Conservation (phyloP, 768 basidiomycete genomes). For the Suillus placidus region DNA sequence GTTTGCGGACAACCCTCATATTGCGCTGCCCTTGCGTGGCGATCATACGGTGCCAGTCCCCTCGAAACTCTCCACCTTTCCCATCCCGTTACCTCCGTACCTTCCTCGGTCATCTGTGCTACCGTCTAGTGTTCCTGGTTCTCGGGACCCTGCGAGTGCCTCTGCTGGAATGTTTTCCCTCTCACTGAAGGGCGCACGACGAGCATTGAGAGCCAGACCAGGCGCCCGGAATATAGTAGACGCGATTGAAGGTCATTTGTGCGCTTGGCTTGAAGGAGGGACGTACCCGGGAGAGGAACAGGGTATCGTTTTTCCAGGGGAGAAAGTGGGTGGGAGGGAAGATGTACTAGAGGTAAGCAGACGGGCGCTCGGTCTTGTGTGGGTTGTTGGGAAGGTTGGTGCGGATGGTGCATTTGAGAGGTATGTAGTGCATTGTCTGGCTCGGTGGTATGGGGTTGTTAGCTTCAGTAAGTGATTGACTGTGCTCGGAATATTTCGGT, state of each 20-base stretch:
- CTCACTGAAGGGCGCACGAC: constrained; percentile 74
- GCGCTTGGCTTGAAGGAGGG: constrained; percentile 65
- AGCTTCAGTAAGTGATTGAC: constrained; percentile 67
- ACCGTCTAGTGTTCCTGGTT: constrained; percentile 46
- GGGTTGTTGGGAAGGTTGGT: constrained; percentile 50
- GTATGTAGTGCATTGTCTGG: constrained; percentile 82
- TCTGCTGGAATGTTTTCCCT: constrained; percentile 78
- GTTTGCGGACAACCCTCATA: constrained; percentile 74
- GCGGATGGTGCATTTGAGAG: constrained; percentile 70
- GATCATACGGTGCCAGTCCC: constrained; percentile 56
- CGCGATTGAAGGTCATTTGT: constrained; percentile 68
- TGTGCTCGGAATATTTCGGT: not conserved
- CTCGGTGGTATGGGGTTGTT: constrained; percentile 76
- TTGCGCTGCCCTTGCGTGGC: constrained; percentile 58
- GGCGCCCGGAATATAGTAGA: constrained; percentile 59
- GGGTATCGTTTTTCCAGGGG: constrained; percentile 40
- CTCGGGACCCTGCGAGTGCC: constrained; percentile 53
- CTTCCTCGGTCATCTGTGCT: constrained; percentile 62
- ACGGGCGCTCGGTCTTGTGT: constrained; percentile 68
- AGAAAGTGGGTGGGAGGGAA: constrained; percentile 52
- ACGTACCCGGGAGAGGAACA: constrained; percentile 57
- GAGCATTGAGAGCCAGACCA: constrained; percentile 58
- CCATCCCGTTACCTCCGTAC: constrained; percentile 72
- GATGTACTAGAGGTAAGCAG: constrained; percentile 67
- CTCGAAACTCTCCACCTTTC: constrained; percentile 60